These are phyloP conservation scores for Coleophoma crateriformis DNA, from an alignment of 2,329 filamentous ascomycete genomes.

Conservation along the genomic window DNA sequence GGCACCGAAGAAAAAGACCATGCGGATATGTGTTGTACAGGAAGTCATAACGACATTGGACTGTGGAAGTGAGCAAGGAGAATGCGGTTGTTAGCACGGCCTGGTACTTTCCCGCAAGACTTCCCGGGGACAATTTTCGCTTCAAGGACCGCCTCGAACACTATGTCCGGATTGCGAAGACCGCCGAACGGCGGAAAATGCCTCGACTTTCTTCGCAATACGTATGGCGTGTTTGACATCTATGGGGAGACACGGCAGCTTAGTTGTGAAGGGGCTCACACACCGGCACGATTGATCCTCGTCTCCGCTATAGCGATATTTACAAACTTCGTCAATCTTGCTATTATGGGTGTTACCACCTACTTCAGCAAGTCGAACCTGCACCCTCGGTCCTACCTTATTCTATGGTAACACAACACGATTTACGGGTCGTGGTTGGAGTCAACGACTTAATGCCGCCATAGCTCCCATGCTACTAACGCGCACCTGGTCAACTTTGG, in stretches of 20 bases:
- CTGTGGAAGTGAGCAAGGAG: slow-evolving; percentile 5
- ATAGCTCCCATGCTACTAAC: slow-evolving; percentile 54
- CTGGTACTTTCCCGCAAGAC: not conserved
- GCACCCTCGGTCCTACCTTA: no score
- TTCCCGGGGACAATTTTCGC: not conserved
- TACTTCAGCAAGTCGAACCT: slow-evolving; percentile 30
- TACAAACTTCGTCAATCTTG: slow-evolving; percentile 58
- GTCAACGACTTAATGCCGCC: no score
- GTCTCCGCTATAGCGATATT: slow-evolving; percentile 62
- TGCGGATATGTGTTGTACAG: slow-evolving; percentile 4
- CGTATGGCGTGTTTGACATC: slow-evolving; percentile 50
- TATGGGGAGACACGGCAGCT: slow-evolving; percentile 45
- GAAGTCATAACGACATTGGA: slow-evolving; percentile 1
- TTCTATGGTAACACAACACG: no score
- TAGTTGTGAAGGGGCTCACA: slow-evolving; percentile 56
- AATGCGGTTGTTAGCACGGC: not conserved
- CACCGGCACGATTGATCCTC: slow-evolving; percentile 60
- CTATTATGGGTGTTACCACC: slow-evolving; percentile 59
- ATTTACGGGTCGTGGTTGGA: no score
- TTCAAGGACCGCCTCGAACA: slow-evolving; percentile 7
- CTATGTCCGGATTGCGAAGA: slow-evolving; percentile 38
- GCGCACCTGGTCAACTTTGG: slow-evolving; percentile 54
- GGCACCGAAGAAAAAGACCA: not conserved
- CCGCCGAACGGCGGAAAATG: slow-evolving; percentile 56
- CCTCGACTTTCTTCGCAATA: slow-evolving; percentile 61